Evolutionary conservation across 352 stramenopile species (phyloP), one percentile per base, ranked within the genome.

Genomic region (Globisporangium cylindrosporum): DNA sequence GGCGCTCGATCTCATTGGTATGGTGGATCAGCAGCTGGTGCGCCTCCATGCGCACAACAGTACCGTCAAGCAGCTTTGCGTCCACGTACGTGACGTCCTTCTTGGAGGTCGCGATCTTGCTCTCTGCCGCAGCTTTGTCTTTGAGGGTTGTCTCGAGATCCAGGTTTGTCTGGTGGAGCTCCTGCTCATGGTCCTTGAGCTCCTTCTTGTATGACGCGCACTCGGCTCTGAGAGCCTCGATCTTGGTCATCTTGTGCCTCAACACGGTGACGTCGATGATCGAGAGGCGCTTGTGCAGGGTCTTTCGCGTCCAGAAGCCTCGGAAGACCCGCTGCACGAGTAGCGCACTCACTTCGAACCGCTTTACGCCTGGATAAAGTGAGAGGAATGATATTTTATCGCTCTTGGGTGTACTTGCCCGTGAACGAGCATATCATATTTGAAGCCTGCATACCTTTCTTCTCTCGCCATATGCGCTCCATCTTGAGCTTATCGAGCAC

Each of bases 301-400:
- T 66, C 38, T 83, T 78, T 4, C 74, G 67, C 1, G 77, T 60
- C 15, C 74, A 71, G 59, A 74, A 75, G 25, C 80, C 79, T 18
- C 81, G 79, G 38, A 81, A 85, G 6, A 80, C 46, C 10, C 78
- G 73, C 63, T 91, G 81, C 18, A 91, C 79, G 5, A 68, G 62
- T 20, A 75, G 43, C 9, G 79, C 73, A 10, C 64, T 76, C 25
- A 59, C 68, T 56, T 82, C 75, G 29, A 87, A 78, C 1, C 56
- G 69, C 55, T 62, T 49, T n/a, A 72, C 58, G 5, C 60, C 73
- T 77, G 10, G 14, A 41, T 1, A 2, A 41, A 59, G 6, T 6
- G 22, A 25, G 6, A 56, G 4, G 22, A 20, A 9, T 8, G 4
- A 34, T 7, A 32, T 18, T 34, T 20, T 25, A 57, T 32, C 29